Base-by-base conservation (phyloP, 1,284 basidiomycete species). In the Moesziomyces globuligerus region DNA sequence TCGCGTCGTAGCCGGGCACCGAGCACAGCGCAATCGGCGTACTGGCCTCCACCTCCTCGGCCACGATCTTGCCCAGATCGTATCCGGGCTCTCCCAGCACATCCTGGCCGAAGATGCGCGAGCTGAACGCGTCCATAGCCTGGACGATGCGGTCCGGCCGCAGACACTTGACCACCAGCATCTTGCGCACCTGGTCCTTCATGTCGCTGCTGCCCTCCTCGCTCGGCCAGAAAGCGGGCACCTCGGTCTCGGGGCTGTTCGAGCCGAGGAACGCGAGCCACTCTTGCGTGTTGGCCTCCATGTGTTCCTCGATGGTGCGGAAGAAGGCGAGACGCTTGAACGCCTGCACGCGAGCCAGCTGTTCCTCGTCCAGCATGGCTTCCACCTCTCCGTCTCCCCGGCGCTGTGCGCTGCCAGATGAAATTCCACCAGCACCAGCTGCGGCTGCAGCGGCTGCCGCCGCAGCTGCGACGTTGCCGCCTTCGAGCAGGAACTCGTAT, bases 121-220 rank as follows among this genome's bases (percentile, higher is more conserved):
- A 86, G 38, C 92, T 90, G 74, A 94, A 91, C n/a, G 86, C 78
- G 7, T 88, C 87, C 13, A 90, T 90, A 2, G 91, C 89, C 80
- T 93, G 91, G 47, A 93, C 84, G 18, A 95, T 86, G 49, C 93
- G 89, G 83, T 97, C 94, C 13, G 94, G 93, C 26, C 94, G 88
- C 78, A 95, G 85, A 81, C 92, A 94, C 83, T 94, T 94, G 83
- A 96, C 86, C 56, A 96, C 85, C 24, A 93, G 85, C 70, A 93
- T 86, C 17, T 87, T 86, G 28, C 92, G 90, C 48, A 94, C 86
- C 9, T 90, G 88, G 67, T 90, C 88, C 29, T 89, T 84, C 49
- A 89, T 42, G 6, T 61, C 59, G 20, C 36, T 47, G 20, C 48
- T 42, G 4, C 39, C 43, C 89, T 25, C 78, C 42, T 74, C 78